Evolutionary conservation across 345 rosid genomes (phyloP), one percentile per base, ranked within the genome.

Genomic region (Sonneratia alba): DNA sequence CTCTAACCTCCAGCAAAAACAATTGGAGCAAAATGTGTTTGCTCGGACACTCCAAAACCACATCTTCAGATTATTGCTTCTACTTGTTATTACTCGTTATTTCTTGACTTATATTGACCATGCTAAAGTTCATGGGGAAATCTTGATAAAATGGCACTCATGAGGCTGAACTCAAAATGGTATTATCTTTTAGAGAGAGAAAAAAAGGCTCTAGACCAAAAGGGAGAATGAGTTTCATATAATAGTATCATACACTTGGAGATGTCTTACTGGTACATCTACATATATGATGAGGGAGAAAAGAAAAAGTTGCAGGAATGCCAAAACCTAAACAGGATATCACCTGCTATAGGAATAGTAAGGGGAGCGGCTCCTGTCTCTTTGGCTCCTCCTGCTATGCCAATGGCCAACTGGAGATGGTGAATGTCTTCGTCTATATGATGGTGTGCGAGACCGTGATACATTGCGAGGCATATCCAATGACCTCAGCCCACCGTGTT

Each of bases 341-440:
- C 96, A 93, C 98, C 98, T 93, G 94, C 90, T 91, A 81, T 80
- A 67, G 12, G 91, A 84, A 83, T 86, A 80, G 80, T 89, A 86
- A 6, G 96, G 98, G 69, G 96, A 89, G 42, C 74, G 84, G 87
- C 96, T 91, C 77, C 90, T 82, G 69, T 93, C 97, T 79, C 91
- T 84, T 74, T 92, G 81, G 71, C 87, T 88, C 81, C 90, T 87
- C 82, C 89, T 81, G 81, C 88, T 87, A 83, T 87, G 84, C 81
- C 91, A 84, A 77, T 81, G 81, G 69, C 83, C 87, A 75, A 82
- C 77, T 19, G 92, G 96, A 68, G 93, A 91, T 36, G 95, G 96
- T 3, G 96, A 89, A 73, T 75, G 86, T 76, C 86, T 84, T 72
- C 96, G 78, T 73, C 91, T 81, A 75, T 86, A 88, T 3, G 87